Evolutionary conservation across 2,329 filamentous ascomycete genomes (phyloP), one percentile per base, ranked within the genome.

Genomic region (Sclerotinia spermophila): DNA sequence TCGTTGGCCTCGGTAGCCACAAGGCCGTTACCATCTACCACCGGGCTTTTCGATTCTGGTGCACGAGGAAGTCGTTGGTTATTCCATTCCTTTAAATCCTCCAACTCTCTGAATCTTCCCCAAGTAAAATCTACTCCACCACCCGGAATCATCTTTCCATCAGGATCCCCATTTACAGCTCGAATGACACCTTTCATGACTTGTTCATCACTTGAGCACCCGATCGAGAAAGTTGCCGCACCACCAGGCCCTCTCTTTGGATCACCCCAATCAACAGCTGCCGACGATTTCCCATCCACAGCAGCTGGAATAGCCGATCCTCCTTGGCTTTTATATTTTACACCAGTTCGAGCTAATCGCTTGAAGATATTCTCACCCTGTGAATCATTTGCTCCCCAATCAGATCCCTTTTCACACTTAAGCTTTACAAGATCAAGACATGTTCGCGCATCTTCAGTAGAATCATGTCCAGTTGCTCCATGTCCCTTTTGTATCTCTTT

Each of bases 361-460:
- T 90, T 92, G 84, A 98, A 99, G 65, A 99, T 89, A 75, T 93
- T 95, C 82, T 99, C 96, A 55, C 89, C 90, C 60, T 89, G 90
- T 2, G 89, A 86, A 58, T 97, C 93, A 65, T 88, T 88, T 0
- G 90, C 91, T 48, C 93, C 96, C 92, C 94, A 99, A 35, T 84
- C 82, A 74, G 92, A 92, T 55, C 96, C 96, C 81, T 92, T 96
- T 80, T 98, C 94, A 80, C 95, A 97, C 80, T 99, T 99, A 78
- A 95, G 90, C 81, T 96, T 97, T 62, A 98, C 89, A 2, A 99
- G 89, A 77, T 98, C 94, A 21, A 99, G 89, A 74, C 94, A 96
- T 3, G 96, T 94, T 74, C 87, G 90, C 21, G 96, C 94, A 80
- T 99, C 96, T 81, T 99, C 96, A 73, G 97, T 86, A 71, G 92